Percentiles rank a stretch among this genome's conserved stretches.
phyloP scores from a whole-genome alignment of 2,329 filamentous ascomycete species.

The Colletotrichum brevisporum region DNA sequence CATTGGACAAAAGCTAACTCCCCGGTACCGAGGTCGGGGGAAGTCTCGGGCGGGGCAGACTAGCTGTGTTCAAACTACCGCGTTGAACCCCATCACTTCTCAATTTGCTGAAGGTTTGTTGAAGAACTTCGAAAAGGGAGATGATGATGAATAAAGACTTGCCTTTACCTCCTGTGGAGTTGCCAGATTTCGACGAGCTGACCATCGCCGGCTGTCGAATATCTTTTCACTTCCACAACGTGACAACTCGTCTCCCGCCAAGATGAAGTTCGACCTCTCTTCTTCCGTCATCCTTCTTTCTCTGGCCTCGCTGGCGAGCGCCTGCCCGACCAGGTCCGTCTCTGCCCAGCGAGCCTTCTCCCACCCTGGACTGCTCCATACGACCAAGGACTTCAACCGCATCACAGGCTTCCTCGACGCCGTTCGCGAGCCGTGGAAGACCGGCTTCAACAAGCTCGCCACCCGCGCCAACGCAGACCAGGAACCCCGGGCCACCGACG shows the following conservation, averaged over 20 bases:
- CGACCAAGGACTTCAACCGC: conserved; percentile 53
- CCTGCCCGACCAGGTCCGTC: neutral
- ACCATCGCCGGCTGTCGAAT: neutral
- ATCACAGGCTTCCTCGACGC: conserved; percentile 54
- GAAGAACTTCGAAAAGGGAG: neutral
- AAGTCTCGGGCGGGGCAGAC: conserved; percentile 7
- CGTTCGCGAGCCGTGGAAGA: conserved; percentile 49
- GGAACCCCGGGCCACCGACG: conserved; percentile 45
- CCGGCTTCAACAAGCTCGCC: conserved; percentile 51
- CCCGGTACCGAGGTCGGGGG: neutral
- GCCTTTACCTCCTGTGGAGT: neutral
- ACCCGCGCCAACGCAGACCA: conserved; percentile 49
- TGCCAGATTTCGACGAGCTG: neutral
- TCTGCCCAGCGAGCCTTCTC: neutral
- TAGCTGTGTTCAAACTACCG: neutral
- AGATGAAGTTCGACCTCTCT: conserved; percentile 15
- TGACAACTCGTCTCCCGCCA: neutral
- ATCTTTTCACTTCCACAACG: neutral
- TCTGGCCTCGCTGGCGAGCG: neutral
- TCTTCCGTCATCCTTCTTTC: neutral
- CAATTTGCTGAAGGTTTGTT: neutral
- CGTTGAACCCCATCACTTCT: neutral
- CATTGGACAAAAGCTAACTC: neutral
- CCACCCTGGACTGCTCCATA: conserved; percentile 50
- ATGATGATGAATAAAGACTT: too few relatives aligned